Evolutionary conservation across 441 rosid species (phyloP).

Genomic region (Theobroma grandiflorum): DNA sequence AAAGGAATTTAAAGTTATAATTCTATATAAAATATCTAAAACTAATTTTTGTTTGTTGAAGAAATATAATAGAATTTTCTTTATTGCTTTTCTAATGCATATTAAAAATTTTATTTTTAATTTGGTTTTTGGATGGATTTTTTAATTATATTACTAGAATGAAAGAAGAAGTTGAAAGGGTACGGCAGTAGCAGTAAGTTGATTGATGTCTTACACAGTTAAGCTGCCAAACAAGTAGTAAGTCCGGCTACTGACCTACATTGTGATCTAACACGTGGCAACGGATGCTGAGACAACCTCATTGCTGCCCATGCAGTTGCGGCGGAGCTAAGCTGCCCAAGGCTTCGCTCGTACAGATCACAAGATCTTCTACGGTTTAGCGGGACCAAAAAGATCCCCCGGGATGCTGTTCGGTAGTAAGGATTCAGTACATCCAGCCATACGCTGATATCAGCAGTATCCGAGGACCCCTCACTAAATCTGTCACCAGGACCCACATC

Average conservation of each 20-base stretch:
- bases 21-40: too few species aligned
- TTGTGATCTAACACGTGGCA: not conserved
- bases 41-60: too few species aligned
- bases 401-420: conserved; percentile 21
- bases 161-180: too few species aligned
- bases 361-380: not conserved
- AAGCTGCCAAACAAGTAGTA: too few species aligned
- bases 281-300: not conserved
- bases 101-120: too few species aligned
- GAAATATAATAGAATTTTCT: too few species aligned
- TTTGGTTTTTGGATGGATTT: too few species aligned
- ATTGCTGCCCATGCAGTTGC: not conserved
- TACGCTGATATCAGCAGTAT: conserved; percentile 25
- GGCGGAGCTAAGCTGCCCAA: not conserved
- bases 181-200: too few species aligned
- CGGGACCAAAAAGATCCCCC: conserved; percentile 28
- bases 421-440: conserved; percentile 36
- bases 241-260: not conserved
- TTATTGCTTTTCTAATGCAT: too few species aligned
- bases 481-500: not conserved
- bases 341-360: not conserved
- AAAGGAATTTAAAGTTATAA: too few species aligned
- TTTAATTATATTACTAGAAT: too few species aligned
- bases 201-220: too few species aligned
- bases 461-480: not conserved